Percentiles rank a stretch among this genome's conserved stretches.
Conservation (phyloP, 2,329 filamentous ascomycete species). For the Phyllosticta capitalensis region DNA sequence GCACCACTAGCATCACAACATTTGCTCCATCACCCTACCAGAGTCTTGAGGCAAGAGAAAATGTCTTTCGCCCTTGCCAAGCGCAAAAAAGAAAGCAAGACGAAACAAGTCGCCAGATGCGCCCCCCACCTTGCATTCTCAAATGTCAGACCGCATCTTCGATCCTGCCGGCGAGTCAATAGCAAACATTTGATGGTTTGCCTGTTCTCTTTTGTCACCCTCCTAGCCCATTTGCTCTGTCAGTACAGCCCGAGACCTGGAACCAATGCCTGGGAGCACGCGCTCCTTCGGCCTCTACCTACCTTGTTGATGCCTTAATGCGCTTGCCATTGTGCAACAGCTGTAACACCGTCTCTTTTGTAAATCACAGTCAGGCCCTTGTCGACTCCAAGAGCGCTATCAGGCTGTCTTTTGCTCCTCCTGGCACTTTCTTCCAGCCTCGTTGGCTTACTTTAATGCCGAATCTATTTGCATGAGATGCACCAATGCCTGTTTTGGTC, state of each 20-base stretch:
- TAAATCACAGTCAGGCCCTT: background rate
- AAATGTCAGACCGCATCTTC: too few relatives aligned
- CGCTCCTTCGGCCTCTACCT: background rate
- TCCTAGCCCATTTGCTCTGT: background rate
- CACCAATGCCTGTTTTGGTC: background rate
- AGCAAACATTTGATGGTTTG: background rate
- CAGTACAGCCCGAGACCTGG: background rate
- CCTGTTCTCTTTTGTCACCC: background rate
- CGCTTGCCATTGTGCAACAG: background rate
- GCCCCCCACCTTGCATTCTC: background rate
- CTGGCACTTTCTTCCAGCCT: background rate
- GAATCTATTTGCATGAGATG: background rate
- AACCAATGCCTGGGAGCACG: background rate
- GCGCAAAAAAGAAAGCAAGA: background rate
- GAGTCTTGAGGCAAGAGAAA: too few relatives aligned
- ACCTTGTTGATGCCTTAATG: background rate
- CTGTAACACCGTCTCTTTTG: background rate
- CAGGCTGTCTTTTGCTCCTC: background rate
- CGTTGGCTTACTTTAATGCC: background rate
- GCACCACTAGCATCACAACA: too few relatives aligned
- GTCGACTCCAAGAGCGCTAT: background rate
- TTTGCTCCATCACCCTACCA: too few relatives aligned
- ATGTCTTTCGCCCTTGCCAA: too few relatives aligned
- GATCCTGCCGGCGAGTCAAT: background rate
- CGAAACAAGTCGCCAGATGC: background rate